phyloP scores from a whole-genome alignment of 1,139 yeast genomes.

The Blastobotrys petasosporus region DNA sequence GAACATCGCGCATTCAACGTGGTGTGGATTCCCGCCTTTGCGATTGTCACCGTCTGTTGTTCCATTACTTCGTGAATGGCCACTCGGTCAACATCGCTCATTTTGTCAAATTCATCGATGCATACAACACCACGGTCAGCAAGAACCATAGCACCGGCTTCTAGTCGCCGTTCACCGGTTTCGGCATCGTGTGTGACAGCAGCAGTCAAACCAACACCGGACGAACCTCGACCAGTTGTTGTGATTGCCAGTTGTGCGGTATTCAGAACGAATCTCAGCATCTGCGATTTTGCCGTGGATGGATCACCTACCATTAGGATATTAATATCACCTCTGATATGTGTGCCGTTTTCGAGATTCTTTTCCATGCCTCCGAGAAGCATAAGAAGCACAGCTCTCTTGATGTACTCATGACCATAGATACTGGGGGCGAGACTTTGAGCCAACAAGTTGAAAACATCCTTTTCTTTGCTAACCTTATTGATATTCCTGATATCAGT shows the following conservation, averaged over 20 bases:
- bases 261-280: slow-evolving; percentile 85
- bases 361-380: slow-evolving; percentile 91
- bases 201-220: slow-evolving; percentile 99
- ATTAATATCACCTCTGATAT: slow-evolving; percentile 96
- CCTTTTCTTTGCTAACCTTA: slow-evolving; percentile 58
- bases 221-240: slow-evolving; percentile 97
- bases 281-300: slow-evolving; percentile 95
- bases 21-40: slow-evolving; percentile 97
- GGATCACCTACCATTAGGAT: slow-evolving; percentile 98
- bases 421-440: slow-evolving; percentile 93
- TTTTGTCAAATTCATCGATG: slow-evolving; percentile 97
- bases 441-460: slow-evolving; percentile 72
- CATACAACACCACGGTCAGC: slow-evolving; percentile 98
- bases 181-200: slow-evolving; percentile 96
- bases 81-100: slow-evolving; percentile 94
- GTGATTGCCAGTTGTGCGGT: slow-evolving; percentile 96
- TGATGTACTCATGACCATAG: slow-evolving; percentile 87
- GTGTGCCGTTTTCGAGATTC: slow-evolving; percentile 91
- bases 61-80: slow-evolving; percentile 99
- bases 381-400: slow-evolving; percentile 87
- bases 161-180: slow-evolving; percentile 93
- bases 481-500: slow-evolving; percentile 83
- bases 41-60: slow-evolving; percentile 97
- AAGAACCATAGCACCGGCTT: slow-evolving; percentile 99
- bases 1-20: slow-evolving; percentile 95